Evolutionary conservation across 1,284 basidiomycete species (phyloP).

Genomic region (Cerioporus squamosus): DNA sequence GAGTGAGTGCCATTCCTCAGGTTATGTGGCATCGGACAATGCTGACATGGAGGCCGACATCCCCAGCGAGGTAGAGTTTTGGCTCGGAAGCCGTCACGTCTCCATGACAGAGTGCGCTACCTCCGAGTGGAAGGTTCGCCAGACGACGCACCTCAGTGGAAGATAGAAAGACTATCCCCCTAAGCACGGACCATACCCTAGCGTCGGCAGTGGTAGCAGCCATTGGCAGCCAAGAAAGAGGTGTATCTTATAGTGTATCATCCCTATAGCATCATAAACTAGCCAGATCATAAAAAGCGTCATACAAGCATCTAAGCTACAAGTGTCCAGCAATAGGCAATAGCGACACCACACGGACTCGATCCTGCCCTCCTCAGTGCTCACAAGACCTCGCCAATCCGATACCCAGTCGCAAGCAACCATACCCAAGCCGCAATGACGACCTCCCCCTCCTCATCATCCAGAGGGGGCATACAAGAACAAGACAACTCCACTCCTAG

Average conservation of each 20-base stretch:
- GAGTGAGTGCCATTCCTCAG: slow-evolving; percentile 56
- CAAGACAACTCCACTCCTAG: slow-evolving; percentile 1
- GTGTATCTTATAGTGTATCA: slow-evolving; percentile 10
- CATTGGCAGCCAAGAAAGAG: neutral
- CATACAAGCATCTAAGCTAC: slow-evolving; percentile 18
- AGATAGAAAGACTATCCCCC: slow-evolving; percentile 76
- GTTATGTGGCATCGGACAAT: neutral
- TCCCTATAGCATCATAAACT: slow-evolving; percentile 2
- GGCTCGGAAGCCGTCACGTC: slow-evolving; percentile 87
- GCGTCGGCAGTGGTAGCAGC: neutral
- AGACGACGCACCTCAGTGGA: slow-evolving; percentile 64
- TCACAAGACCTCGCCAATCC: neutral
- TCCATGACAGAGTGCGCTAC: slow-evolving; percentile 91
- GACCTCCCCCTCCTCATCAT: neutral
- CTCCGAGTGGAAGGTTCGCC: slow-evolving; percentile 57
- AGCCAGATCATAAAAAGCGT: slow-evolving; percentile 4
- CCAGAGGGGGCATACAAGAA: slow-evolving; percentile 5
- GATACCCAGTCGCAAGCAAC: neutral
- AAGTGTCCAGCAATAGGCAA: slow-evolving; percentile 4
- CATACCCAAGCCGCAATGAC: neutral
- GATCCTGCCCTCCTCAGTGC: neutral
- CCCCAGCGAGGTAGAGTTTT: slow-evolving; percentile 84
- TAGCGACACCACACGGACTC: no score
- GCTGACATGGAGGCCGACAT: neutral
- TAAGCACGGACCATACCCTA: slow-evolving; percentile 33